These are phyloP conservation scores for Citrus inodora DNA, from an alignment of 345 rosid genomes.

Conservation along the genomic window DNA sequence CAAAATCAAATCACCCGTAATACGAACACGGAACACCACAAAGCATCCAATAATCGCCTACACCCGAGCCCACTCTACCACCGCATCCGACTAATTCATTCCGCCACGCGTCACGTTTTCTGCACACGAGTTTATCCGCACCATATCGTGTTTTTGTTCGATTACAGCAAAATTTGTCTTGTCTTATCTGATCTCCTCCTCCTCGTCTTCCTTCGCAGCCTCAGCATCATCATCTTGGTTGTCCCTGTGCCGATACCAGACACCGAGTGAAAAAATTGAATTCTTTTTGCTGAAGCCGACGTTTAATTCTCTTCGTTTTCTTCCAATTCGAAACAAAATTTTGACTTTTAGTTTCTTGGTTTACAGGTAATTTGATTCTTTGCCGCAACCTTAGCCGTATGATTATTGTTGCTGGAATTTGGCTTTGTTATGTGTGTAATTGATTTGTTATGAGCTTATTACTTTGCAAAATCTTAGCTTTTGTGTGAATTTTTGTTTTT, in stretches of 20 bases:
- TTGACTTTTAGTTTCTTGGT: background rate
- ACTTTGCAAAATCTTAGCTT: no score
- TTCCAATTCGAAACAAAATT: background rate
- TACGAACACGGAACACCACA: background rate
- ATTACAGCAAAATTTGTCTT: background rate
- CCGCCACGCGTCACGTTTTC: background rate
- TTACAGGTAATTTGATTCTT: background rate
- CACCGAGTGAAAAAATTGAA: background rate
- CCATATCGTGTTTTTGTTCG: no score
- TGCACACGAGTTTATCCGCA: background rate
- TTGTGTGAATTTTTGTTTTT: background rate
- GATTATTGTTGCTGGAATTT: background rate
- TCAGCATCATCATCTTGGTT: background rate
- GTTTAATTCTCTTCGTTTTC: background rate
- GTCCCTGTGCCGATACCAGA: background rate
- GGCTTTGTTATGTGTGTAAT: background rate
- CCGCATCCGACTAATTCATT: no score
- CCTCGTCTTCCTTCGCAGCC: no score
- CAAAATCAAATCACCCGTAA: background rate
- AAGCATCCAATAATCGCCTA: background rate
- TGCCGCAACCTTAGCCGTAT: background rate
- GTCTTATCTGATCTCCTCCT: slow-evolving; percentile 12
- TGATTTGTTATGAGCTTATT: background rate
- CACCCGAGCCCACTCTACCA: background rate
- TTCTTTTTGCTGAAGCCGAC: background rate